Conservation (phyloP, 139 green algal genomes). For the Pseudopediastrum boryanum region DNA sequence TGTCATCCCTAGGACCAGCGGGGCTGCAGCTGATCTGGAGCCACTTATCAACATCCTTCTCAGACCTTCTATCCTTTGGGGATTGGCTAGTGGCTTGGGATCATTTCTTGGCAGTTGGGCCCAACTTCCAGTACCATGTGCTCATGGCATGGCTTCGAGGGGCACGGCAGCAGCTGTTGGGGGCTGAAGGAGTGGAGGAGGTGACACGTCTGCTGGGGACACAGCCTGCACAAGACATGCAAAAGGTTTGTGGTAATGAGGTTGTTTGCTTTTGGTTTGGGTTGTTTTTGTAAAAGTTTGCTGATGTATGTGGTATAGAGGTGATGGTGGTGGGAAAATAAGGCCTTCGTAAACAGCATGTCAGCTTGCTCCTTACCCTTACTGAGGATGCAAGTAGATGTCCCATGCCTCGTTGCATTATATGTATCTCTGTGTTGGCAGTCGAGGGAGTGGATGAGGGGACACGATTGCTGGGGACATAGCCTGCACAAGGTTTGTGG, state of each 20-base stretch:
- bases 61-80: slow-evolving; percentile 49
- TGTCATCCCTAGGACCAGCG: slow-evolving; percentile 13
- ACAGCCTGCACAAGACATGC: slow-evolving; percentile 50
- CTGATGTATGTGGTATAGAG: no score
- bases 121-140: slow-evolving; percentile 60
- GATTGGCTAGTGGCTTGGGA: slow-evolving; percentile 69
- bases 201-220: slow-evolving; percentile 41
- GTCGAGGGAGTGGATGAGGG: no score
- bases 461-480: no score
- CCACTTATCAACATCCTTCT: slow-evolving; percentile 50
- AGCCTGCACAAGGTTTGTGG: no score
- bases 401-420: no score
- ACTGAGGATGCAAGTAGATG: no score
- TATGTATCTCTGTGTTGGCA: no score
- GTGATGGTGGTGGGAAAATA: no score
- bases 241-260: slow-evolving; percentile 27
- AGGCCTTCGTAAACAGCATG: no score
- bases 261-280: no score
- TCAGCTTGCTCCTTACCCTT: no score
- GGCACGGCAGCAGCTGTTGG: slow-evolving; percentile 32
- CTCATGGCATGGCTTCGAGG: slow-evolving; percentile 52
- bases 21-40: slow-evolving; percentile 29
- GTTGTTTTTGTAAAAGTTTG: no score
- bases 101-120: slow-evolving; percentile 62
- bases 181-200: slow-evolving; percentile 33